Base-by-base conservation (phyloP, 2,329 filamentous ascomycete genomes). In the Cladosporium austrohemisphaericum region DNA sequence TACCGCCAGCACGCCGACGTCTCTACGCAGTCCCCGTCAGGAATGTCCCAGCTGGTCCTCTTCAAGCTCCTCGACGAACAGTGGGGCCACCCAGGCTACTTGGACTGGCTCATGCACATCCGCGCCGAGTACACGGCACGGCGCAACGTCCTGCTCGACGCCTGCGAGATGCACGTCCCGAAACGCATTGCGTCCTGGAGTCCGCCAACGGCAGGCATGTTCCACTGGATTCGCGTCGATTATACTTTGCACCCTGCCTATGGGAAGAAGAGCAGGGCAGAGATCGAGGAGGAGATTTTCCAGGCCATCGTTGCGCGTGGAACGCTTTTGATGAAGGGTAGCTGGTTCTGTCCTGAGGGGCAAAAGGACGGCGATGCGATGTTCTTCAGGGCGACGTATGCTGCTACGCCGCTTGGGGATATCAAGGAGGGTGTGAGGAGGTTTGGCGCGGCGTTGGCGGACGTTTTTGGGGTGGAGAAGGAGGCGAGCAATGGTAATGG, bases 351-450 rank as follows among this genome's bases (percentile, higher is more conserved):
- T 51, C 87, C 91, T 1, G 85, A 93, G 64, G 78, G 77, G 35
- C 75, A 79, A 40, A 76, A 73, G 9, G 66, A 71, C 46, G 73
- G 75, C 43, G 62, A 75, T 70, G 84, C 83, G 22, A 75, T 95
- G 68, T 96, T 88, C 72, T 94, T 97, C 76, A 80, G 93, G 45
- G 83, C 88, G 3, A 98, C 92, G 0, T 98, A 86, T 72, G 91
- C 92, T 0, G 84, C 90, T 29, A 90, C 90, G 2, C 83, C 68
- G 16, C 65, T 63, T 28, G 71, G 73, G 43, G 68, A 73, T 68
- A 76, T 77, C 54, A 65, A 73, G 13, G 74, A 76, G 63, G 75
- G 68, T 10, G 73, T 77, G 50, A 60, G 68, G 56, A 59, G 92
- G 52, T 85, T 98, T 58, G 89, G 88, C 0, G 76, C 78, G 50